Evolutionary conservation across 2,329 filamentous ascomycete species (phyloP), one percentile per base, ranked within the genome.

Genomic region (Didymella exigua): DNA sequence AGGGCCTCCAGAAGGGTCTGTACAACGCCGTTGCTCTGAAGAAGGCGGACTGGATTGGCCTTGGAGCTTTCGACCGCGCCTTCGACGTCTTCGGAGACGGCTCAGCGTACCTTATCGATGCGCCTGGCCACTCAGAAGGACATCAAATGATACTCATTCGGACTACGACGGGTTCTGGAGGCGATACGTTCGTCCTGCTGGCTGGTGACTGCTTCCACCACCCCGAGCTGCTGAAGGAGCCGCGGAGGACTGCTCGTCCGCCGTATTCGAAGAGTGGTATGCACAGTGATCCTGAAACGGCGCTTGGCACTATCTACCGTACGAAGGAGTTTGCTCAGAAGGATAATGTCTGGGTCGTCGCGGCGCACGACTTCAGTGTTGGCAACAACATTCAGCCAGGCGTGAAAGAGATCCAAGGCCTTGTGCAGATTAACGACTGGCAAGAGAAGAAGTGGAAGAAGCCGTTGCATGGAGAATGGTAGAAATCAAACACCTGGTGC

Each of bases 91-190:
- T 82, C 55, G 70, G 71, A 0, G 82, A 85, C 56, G 78, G 77
- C 0, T 75, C 73, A n/a, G 65, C 82, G 5, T 81, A 76, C 59
- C 66, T 83, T 0, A 68, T 84, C 21, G 78, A 83, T 59, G 76
- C 77, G 0, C 82, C 82, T 0, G 82, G 82, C 0, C 82, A 84
- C 60, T 68, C 83, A 0, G 73, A 78, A 11, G 82, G 82, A 0
- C 82, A 84, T 59, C 68, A 83, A 13, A 84, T 72, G 68, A 66
- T 73, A 66, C 59, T 74, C 21, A 38, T 72, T 2, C 49, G 70
- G 2, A 66, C 65, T 0, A 69, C 59, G 19, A n/a, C 19, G 2
- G 49, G 40, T 9, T 18, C 18, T 16, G 36, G 52, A 1, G 56
- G 60, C 0, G 60, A 62, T 21, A 61, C 66, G 1, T 73, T 72